Evolutionary conservation across 768 basidiomycete genomes (phyloP).

Genomic region (Glaciozyma martinii): DNA sequence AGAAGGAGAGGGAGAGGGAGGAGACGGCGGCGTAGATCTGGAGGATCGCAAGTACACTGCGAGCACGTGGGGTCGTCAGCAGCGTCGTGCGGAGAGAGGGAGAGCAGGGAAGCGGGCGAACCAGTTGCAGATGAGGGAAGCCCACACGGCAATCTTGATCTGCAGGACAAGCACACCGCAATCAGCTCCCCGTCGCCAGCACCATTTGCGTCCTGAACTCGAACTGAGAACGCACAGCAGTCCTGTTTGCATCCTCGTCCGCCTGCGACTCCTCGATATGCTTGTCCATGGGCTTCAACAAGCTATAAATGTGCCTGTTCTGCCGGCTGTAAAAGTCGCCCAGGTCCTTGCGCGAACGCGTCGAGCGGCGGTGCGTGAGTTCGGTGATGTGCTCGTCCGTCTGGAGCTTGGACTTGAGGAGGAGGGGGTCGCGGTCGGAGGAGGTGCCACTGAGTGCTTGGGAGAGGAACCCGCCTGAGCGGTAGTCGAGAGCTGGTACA

Average conservation of each 20-base stretch:
- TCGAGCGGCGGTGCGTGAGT: conserved; percentile 51
- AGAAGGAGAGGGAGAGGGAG: conserved; percentile 65
- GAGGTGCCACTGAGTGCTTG: not conserved
- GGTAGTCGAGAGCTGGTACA: not conserved
- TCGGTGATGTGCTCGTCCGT: conserved; percentile 56
- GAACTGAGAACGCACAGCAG: conserved; percentile 35
- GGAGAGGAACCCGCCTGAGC: conserved; percentile 5
- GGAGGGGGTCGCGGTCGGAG: conserved; percentile 17
- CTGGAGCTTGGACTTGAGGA: conserved; percentile 40
- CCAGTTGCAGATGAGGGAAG: not conserved
- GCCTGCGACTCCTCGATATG: conserved; percentile 72
- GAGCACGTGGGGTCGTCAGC: not conserved
- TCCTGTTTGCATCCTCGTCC: conserved; percentile 56
- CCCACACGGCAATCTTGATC: conserved; percentile 1
- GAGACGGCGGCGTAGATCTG: conserved; percentile 68
- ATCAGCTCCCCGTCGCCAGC: not conserved
- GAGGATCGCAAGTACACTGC: not conserved
- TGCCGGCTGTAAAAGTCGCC: conserved; percentile 41
- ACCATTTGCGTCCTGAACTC: no score
- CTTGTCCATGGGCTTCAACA: conserved; percentile 83
- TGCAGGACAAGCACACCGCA: not conserved
- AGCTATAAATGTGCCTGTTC: conserved; percentile 64
- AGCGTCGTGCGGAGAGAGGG: no score
- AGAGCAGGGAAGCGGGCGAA: not conserved
- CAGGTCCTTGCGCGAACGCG: conserved; percentile 57